A percentile compares a stretch with the other conserved stretches of the same genome.
Conservation (phyloP, 768 basidiomycete genomes). For the Suillus subluteus region DNA sequence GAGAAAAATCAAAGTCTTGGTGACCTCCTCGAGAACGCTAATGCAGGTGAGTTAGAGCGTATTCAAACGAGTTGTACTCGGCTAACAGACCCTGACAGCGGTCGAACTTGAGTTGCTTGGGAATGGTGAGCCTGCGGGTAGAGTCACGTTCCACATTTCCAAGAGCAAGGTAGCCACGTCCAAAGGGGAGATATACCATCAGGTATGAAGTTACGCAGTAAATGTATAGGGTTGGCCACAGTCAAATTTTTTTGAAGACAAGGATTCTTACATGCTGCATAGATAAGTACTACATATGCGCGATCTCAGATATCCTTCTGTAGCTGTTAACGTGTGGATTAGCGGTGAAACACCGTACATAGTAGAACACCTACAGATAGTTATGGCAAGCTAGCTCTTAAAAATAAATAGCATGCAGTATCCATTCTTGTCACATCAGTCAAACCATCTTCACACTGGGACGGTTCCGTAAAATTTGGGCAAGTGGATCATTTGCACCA, state of each 20-base stretch:
- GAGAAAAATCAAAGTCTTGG: slow-evolving; percentile 36
- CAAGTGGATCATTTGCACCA: not conserved
- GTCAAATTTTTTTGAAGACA: not conserved
- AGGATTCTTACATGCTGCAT: not conserved
- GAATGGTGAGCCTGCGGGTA: slow-evolving; percentile 35
- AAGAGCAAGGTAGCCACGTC: slow-evolving; percentile 17
- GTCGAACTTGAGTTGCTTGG: slow-evolving; percentile 35
- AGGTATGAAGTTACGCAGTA: not conserved
- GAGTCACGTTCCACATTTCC: slow-evolving; percentile 30
- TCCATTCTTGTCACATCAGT: not conserved
- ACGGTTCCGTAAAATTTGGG: too few species aligned
- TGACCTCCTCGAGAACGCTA: slow-evolving; percentile 35
- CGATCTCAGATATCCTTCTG: not conserved
- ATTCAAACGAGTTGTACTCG: slow-evolving; percentile 8
- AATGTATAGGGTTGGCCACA: not conserved
- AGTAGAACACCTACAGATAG: too few species aligned
- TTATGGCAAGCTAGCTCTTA: not conserved
- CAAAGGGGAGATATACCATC: slow-evolving; percentile 4
- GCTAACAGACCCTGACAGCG: slow-evolving; percentile 16
- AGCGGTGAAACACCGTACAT: not conserved
- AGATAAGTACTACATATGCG: not conserved
- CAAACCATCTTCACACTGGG: not conserved
- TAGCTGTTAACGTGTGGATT: not conserved
- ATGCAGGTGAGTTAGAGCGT: slow-evolving; percentile 25
- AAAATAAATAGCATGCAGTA: not conserved